Evolutionary conservation across 2,329 filamentous ascomycete genomes (phyloP), one percentile per base, ranked within the genome.

Genomic region (Laburnicola sp.): DNA sequence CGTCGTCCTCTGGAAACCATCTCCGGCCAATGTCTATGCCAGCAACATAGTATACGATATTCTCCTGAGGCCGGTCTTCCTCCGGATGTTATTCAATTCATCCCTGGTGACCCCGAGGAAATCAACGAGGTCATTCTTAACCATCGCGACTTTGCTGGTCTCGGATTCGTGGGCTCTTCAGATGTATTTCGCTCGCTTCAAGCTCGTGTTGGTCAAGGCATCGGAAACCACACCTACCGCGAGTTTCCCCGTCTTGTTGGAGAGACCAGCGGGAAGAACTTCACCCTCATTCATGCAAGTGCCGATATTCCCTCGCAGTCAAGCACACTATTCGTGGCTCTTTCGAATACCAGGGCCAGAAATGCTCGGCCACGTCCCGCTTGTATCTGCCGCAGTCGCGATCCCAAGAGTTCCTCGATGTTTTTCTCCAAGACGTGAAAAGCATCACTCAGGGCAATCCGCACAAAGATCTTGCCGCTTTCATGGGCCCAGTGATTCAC

Each of bases 1-100:
- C 71, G 92, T 96, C 1, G 90, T 96, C 3, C 77, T 97, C 35
- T 97, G 92, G 92, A 97, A 97, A 80, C 92, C 92, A 8, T 93
- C 89, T 4, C 89, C 92, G 60, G 87, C 80, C 11, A 89, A 91
- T 40, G 87, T 96, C 57, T 87, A 88, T 23, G 90, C 88, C 59
- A 95, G 91, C 79, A 93, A 87, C 82, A 78, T 97, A 49, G 80
- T 96, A 36, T 91, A 96, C 79, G 83, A 91, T 71, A 94, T 96
- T 70, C 81, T 97, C 10, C 77, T 94, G 91, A 97, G 77, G 91
- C 92, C 27, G 92, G 92, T 44, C 83, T 97, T 46, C 92, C 92
- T 31, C 83, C 83, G 66, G 84, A 92, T 63, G 92, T 96, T 43
- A 90, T 97, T 57, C 92, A 96, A 74, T 96, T 96, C 69, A 84